These are phyloP conservation scores for Fagus crenata DNA, from an alignment of 306 rosid species.

Conservation along the genomic window DNA sequence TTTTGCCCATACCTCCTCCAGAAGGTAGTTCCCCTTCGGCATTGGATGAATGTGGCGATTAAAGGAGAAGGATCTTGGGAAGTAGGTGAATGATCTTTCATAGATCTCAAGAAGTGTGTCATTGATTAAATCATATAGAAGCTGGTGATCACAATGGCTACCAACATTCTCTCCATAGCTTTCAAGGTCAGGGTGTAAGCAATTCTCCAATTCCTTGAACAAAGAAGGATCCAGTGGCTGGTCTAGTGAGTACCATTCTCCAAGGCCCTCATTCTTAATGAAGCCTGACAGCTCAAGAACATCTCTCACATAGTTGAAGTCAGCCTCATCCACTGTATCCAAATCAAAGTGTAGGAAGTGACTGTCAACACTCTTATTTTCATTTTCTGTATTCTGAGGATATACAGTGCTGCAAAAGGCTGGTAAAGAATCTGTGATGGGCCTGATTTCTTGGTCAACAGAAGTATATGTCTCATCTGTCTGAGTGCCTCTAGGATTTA, in stretches of 20 bases:
- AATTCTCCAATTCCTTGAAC: conserved; percentile 46
- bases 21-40: conserved; percentile 55
- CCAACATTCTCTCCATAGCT: conserved; percentile 29
- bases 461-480: conserved; percentile 27
- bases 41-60: conserved; percentile 44
- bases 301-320: conserved; percentile 57
- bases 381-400: conserved; percentile 25
- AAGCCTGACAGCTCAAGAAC: conserved; percentile 67
- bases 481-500: conserved; percentile 14
- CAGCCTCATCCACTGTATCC: conserved; percentile 31
- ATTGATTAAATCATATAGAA: conserved; percentile 64
- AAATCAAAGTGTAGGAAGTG: conserved; percentile 20
- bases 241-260: conserved; percentile 46
- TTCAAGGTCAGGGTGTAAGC: conserved; percentile 41
- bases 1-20: conserved; percentile 53
- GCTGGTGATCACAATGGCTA: conserved; percentile 44
- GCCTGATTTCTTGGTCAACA: conserved; percentile 18
- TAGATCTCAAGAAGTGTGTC: conserved; percentile 52
- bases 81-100: conserved; percentile 59
- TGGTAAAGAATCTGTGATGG: conserved; percentile 26
- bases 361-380: conserved; percentile 19
- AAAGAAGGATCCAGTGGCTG: conserved; percentile 53
- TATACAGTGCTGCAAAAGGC: conserved; percentile 4
- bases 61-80: conserved; percentile 56
- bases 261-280: conserved; percentile 41